Evolutionary conservation across 1,139 yeast genomes (phyloP).

Genomic region (Scheffersomyces insectosa): DNA sequence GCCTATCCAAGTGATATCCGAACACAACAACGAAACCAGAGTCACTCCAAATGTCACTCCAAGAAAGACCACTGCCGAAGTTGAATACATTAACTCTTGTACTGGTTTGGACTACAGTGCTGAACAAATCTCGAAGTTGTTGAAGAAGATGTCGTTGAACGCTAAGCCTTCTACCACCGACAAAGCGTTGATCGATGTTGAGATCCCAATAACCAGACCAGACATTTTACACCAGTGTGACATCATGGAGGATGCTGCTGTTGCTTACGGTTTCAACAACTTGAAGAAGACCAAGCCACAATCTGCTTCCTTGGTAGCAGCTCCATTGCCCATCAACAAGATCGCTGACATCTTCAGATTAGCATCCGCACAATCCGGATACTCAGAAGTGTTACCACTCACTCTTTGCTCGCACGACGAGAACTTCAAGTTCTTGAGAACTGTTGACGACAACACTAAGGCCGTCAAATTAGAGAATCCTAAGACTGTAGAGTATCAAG

Average conservation of each 20-base stretch:
- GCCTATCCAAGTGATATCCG: slow-evolving; percentile 82
- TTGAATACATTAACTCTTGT: slow-evolving; percentile 86
- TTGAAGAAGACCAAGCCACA: slow-evolving; percentile 79
- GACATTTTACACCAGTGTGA: slow-evolving; percentile 98
- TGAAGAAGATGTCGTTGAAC: slow-evolving; percentile 77
- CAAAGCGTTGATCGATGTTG: slow-evolving; percentile 60
- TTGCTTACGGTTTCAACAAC: slow-evolving; percentile 93
- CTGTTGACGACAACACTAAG: slow-evolving; percentile 66
- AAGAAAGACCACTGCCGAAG: slow-evolving; percentile 72
- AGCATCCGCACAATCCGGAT: slow-evolving; percentile 94
- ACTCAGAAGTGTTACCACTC: slow-evolving; percentile 94
- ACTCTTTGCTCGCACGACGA: slow-evolving; percentile 96
- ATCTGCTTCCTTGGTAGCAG: slow-evolving; percentile 78
- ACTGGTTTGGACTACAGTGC: slow-evolving; percentile 75
- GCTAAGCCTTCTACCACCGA: slow-evolving; percentile 57
- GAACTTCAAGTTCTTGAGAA: slow-evolving; percentile 83
- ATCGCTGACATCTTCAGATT: slow-evolving; percentile 86
- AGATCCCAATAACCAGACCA: slow-evolving; percentile 90
- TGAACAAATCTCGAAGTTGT: slow-evolving; percentile 65
- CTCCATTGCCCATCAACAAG: slow-evolving; percentile 88
- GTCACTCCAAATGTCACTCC: slow-evolving; percentile 72
- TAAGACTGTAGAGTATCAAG: slow-evolving; percentile 95
- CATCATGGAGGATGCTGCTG: slow-evolving; percentile 98
- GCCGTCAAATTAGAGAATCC: slow-evolving; percentile 96
- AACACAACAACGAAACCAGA: slow-evolving; percentile 79